Evolutionary conservation across 2,329 filamentous ascomycete species (phyloP), one percentile per base, ranked within the genome.

Genomic region (Ceratocystiopsis brevicomis): DNA sequence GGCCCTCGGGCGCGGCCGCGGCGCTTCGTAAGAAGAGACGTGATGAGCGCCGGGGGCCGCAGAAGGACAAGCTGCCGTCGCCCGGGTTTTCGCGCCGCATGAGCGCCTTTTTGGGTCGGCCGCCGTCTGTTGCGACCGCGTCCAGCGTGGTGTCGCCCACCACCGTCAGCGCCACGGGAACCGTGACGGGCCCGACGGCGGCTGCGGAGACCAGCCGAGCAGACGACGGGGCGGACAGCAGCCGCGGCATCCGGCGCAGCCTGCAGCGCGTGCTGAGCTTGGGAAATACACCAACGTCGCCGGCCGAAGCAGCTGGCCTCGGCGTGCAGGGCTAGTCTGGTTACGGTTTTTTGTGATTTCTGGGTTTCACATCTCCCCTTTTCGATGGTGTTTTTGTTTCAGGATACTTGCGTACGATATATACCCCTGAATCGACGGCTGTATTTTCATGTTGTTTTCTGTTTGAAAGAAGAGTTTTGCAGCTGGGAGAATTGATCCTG

Each of bases 261-360:
- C 38, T 61, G 19, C 58, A 61, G 42, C 53, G 55, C 15, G 58
- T 59, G 4, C 48, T 62, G 12, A 57, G 58, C 0, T 46, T 62
- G 1, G 55, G 54, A 2, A 40, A 25, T 11, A 10, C 5, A 2
- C 25, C 25, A 2, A 10, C 10, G 4, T 21, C 19, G 14, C 25
- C 14, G 5, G 32, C 30, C 12, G 34, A 48, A 13, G 19, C 19
- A 21, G 19, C 19, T 21, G 19, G 19, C 19, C 19, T 4, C 19
- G 45, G 38, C 21, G 25, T 30, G 25, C 25, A 30, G 25, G 2
- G 25, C 6, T 30, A 30, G 25, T 30, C 10, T 30, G 25, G 6
- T 30, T 30, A 9, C 37, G 15, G 37, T 44, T 19, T 37, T 9
- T n/a, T 34, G 11, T 18, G 30, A 16, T 40, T 19, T 4, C 16